Percentiles rank a stretch among this genome's conserved stretches.
Evolutionary conservation across 208 protist species (phyloP).

Genomic region (Wallacemonas sp.): DNA sequence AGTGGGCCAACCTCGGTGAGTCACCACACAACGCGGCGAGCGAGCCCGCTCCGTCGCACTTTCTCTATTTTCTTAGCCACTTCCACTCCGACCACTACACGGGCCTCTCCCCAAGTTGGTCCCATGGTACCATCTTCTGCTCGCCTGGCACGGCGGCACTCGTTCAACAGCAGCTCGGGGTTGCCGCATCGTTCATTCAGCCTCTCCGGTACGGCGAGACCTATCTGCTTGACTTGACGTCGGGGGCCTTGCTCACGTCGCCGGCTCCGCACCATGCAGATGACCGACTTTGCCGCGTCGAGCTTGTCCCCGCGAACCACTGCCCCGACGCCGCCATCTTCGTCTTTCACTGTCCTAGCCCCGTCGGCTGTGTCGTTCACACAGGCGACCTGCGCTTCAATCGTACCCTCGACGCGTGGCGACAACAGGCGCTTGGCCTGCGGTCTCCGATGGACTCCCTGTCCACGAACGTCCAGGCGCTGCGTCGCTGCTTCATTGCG

Average conservation of each 20-base stretch:
- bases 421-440: background rate
- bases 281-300: slow-evolving; percentile 10
- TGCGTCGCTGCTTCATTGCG: background rate
- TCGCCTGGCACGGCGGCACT: slow-evolving; percentile 61
- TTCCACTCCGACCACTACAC: slow-evolving; percentile 93
- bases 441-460: background rate
- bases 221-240: slow-evolving; percentile 56
- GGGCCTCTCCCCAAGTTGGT: slow-evolving; percentile 44
- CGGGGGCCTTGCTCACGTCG: slow-evolving; percentile 23
- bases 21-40: too few relatives aligned
- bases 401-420: slow-evolving; percentile 19
- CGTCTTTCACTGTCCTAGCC: slow-evolving; percentile 55
- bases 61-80: slow-evolving; percentile 86
- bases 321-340: slow-evolving; percentile 92
- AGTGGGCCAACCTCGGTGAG: background rate
- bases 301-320: slow-evolving; percentile 86
- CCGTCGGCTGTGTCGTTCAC: slow-evolving; percentile 76
- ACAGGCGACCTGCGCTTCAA: slow-evolving; percentile 94
- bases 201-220: slow-evolving; percentile 37
- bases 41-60: background rate
- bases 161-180: slow-evolving; percentile 34
- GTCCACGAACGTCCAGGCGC: background rate
- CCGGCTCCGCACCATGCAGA: too few relatives aligned
- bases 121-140: slow-evolving; percentile 64
- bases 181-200: slow-evolving; percentile 35